phyloP scores from a whole-genome alignment of 2,329 filamentous ascomycete species.

The Teratosphaeria destructans region DNA sequence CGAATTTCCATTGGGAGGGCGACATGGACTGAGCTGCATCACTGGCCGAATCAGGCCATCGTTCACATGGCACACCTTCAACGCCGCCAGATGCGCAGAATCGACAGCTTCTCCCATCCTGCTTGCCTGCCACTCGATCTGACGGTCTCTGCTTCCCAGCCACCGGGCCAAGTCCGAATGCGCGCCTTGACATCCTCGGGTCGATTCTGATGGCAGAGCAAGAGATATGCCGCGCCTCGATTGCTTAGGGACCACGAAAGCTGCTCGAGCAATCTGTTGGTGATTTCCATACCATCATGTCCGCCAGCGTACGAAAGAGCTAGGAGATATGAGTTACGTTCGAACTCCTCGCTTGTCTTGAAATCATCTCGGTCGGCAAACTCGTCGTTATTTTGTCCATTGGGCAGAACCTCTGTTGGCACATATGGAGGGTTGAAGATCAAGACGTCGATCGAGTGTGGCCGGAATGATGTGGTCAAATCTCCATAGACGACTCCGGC shows the following conservation, averaged over 20 bases:
- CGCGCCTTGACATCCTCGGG: constrained; percentile 61
- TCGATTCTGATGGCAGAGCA: constrained; percentile 84
- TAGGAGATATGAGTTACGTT: constrained; percentile 72
- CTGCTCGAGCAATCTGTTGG: constrained; percentile 61
- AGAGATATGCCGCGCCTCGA: constrained; percentile 73
- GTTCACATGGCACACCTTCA: neutral
- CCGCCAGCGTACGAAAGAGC: constrained; percentile 85
- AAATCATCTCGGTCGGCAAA: constrained; percentile 6
- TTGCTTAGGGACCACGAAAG: constrained; percentile 54
- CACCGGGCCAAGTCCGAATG: constrained; percentile 46
- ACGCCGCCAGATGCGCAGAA: constrained; percentile 70
- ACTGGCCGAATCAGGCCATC: neutral
- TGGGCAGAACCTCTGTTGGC: constrained; percentile 66
- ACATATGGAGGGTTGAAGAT: constrained; percentile 98
- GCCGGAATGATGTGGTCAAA: constrained; percentile 51
- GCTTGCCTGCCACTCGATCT: constrained; percentile 75
- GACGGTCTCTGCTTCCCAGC: constrained; percentile 69
- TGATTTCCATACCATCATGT: constrained; percentile 85
- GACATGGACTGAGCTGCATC: constrained; percentile 10
- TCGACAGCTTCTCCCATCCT: constrained; percentile 88
- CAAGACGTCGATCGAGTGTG: constrained; percentile 62
- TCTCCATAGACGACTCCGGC: constrained; percentile 62
- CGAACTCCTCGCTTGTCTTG: constrained; percentile 41
- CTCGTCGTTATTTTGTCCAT: constrained; percentile 1
- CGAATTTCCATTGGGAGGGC: constrained; percentile 21